Percentiles rank a stretch among this genome's conserved stretches.
Conservation (phyloP, 345 rosid species). For the Passiflora organensis region DNA sequence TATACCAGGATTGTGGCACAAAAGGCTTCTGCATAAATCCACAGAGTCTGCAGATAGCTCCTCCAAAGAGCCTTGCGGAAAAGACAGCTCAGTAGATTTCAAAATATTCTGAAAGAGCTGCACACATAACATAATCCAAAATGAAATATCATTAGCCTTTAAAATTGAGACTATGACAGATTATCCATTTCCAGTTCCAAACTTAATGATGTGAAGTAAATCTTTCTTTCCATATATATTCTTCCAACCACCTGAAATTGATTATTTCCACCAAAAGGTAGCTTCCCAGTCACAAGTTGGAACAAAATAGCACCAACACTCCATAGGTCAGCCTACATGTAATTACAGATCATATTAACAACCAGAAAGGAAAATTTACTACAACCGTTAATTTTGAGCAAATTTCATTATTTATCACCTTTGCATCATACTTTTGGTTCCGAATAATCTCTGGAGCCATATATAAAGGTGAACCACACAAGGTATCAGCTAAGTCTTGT, state of each 20-base stretch:
- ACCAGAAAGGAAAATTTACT: background rate
- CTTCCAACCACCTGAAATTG: slow-evolving; percentile 51
- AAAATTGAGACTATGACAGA: too few species aligned
- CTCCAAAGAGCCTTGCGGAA: slow-evolving; percentile 51
- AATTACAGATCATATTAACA: slow-evolving; percentile 8
- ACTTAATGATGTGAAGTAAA: too few species aligned
- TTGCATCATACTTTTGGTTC: slow-evolving; percentile 78
- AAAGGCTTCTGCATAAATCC: slow-evolving; percentile 65
- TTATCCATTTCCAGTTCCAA: too few species aligned
- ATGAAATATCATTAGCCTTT: background rate
- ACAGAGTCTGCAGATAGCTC: slow-evolving; percentile 70
- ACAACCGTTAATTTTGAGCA: background rate
- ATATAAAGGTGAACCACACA: slow-evolving; percentile 83
- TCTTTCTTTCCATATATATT: too few species aligned
- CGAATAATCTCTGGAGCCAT: slow-evolving; percentile 89
- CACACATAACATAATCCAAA: background rate
- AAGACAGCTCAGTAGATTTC: slow-evolving; percentile 58
- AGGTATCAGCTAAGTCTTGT: slow-evolving; percentile 57
- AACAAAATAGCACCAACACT: slow-evolving; percentile 83
- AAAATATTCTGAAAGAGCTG: slow-evolving; percentile 79
- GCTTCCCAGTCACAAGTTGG: slow-evolving; percentile 77
- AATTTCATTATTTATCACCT: slow-evolving; percentile 40
- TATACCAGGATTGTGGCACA: slow-evolving; percentile 62
- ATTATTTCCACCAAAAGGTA: slow-evolving; percentile 68
- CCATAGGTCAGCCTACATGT: slow-evolving; percentile 78